Evolutionary conservation across 345 rosid genomes (phyloP), one percentile per base, ranked within the genome.

Genomic region (Eucalyptus pumila): DNA sequence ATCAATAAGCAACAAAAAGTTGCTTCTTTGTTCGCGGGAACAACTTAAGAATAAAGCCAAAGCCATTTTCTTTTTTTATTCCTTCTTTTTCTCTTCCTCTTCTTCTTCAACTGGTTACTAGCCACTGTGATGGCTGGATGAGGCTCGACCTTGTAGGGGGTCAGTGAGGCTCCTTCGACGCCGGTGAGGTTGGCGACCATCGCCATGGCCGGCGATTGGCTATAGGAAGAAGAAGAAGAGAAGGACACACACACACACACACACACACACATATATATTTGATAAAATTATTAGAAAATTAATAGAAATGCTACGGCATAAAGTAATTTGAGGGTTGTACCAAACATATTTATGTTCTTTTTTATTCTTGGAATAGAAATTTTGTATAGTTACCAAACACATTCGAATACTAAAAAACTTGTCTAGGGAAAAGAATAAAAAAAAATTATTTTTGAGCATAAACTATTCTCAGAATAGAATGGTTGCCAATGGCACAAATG

Each of bases 191-290:
- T 2, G 6, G 1, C 1, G 6, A 26, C 62, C 62, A 56, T 56
- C 0, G 6, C 4, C 5, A 0, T 56, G 30, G 62, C 30, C 3
- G 2, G 6, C 3, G 14, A 56, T 0, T 9, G 0, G 62, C 30
- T 56, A 56, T 24, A 56, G 62, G 62, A 56, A 56, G 62, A 56
- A 54, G 60, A 54, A 56, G 62, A 56, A 56, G 19, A 56, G 30
- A 24, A 56, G 26, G 58, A 52, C 26, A 52, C 58, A n/a, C n/a
- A n/a, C n/a, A n/a, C n/a, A n/a, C n/a, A n/a, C n/a, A n/a, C n/a
- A n/a, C n/a, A n/a, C n/a, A n/a, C n/a, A n/a, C n/a, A n/a, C n/a
- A n/a, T n/a, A n/a, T n/a, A n/a, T n/a, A n/a, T n/a, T n/a, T n/a
- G n/a, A n/a, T n/a, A 56, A 56, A 56, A 56, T 56, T 56, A 56